Evolutionary conservation across 2,329 filamentous ascomycete genomes (phyloP).

Genomic region (Aspergillus fischeri): DNA sequence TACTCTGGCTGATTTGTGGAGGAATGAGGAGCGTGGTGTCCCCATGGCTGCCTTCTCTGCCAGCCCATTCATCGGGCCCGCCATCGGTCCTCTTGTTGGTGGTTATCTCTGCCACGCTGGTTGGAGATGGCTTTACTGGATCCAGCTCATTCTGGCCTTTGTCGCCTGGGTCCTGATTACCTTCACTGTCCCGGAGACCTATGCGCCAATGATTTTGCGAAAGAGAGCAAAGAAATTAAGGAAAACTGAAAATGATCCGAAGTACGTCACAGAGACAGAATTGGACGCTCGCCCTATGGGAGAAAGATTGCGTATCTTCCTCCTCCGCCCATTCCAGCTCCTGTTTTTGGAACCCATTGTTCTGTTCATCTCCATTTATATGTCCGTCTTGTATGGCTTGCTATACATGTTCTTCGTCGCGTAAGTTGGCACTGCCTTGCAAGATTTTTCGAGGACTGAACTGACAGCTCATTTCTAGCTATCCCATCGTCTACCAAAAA

Average conservation of each 20-base stretch:
- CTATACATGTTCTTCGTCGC: conserved; percentile 52
- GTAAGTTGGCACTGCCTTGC: conserved; percentile 45
- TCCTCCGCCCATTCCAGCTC: conserved; percentile 79
- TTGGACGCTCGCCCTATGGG: conserved; percentile 66
- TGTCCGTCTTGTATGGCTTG: conserved; percentile 64
- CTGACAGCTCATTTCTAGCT: conserved; percentile 22
- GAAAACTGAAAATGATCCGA: conserved; percentile 60
- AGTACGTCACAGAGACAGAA: conserved; percentile 75
- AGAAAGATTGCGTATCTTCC: conserved; percentile 68
- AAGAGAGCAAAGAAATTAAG: conserved; percentile 68
- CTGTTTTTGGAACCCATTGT: conserved; percentile 82
- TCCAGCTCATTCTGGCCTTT: conserved; percentile 72
- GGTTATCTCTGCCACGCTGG: conserved; percentile 70
- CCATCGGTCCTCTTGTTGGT: conserved; percentile 70
- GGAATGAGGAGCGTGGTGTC: conserved; percentile 75
- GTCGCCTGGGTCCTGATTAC: conserved; percentile 70
- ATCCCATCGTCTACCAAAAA: conserved; percentile 65
- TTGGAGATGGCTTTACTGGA: conserved; percentile 85
- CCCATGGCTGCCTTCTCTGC: conserved; percentile 84
- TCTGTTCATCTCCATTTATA: conserved; percentile 77
- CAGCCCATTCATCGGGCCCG: conserved; percentile 77
- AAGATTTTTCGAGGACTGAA: not conserved
- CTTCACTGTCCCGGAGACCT: conserved; percentile 88
- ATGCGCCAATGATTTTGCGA: conserved; percentile 72
- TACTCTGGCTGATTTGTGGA: conserved; percentile 80